Base-by-base conservation (phyloP, 106 monocot species). In the Amphibolis antarctica region DNA sequence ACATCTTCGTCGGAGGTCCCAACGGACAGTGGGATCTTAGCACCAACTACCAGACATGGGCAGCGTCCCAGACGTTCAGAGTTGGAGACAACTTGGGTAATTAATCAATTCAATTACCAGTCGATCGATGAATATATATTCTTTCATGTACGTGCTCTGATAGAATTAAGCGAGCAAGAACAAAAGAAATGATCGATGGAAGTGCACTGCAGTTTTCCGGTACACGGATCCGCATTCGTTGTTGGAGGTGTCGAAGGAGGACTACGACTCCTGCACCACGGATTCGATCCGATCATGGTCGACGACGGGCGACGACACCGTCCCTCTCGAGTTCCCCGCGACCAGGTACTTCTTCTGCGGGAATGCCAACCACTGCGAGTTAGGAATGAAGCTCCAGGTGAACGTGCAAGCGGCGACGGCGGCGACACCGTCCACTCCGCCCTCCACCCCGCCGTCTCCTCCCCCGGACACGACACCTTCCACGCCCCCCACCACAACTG, bases 291-390 rank as follows among this genome's bases (percentile, higher is more conserved):
- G 76, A 28, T 15, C 21, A 1, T 63, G 68, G 3, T 19, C 66
- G 51, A 60, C 0, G 29, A 53, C 31, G 36, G 79, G 76, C 10
- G 66, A 74, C 28, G 73, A 69, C 22, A 44, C 13, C 20, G 27
- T 88, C 62, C 26, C 59, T 0, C 71, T 88, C 30, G 30, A 59
- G 11, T 4, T 46, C 12, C 26, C 45, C 3, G 79, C 71, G 11
- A 74, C 23, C 0, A 64, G 74, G 20, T 88, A 84, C 74, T 88
- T 84, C 76, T 70, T 84, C 74, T 88, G 88, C 43, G 73, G 79
- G 4, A 22, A 28, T 4, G 31, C 66, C 12, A 67, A 66, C 14
- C 88, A 88, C 76, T 88, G 88, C 67, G 0, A 0, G 15, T 0
- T 0, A 0, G 84, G 88, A 50, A 78, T 79, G 84, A 79, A 81